These are phyloP conservation scores for Trametes cubensis DNA, from an alignment of 768 basidiomycete genomes.

Conservation along the genomic window DNA sequence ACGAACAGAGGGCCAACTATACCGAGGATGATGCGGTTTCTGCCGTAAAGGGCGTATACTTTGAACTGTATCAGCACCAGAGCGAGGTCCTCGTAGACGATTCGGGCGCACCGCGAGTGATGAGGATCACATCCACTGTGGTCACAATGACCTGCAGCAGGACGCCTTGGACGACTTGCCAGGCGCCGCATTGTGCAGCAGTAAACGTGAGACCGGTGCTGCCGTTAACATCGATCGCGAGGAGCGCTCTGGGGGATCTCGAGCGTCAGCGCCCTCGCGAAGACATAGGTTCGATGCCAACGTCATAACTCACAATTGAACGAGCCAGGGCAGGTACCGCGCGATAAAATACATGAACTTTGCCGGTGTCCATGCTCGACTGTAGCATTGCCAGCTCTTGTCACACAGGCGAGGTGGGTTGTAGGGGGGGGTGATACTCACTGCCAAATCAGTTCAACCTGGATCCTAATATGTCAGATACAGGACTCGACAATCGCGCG, in stretches of 20 bases:
- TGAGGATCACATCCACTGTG: slow-evolving; percentile 31
- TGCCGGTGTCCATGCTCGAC: slow-evolving; percentile 28
- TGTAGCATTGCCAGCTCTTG: not conserved
- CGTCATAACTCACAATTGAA: slow-evolving; percentile 25
- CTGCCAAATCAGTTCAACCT: slow-evolving; percentile 33
- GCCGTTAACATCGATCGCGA: slow-evolving; percentile 31
- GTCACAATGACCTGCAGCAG: slow-evolving; percentile 30
- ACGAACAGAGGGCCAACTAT: slow-evolving; percentile 24
- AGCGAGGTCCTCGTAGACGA: too few relatives aligned
- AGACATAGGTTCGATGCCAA: not conserved
- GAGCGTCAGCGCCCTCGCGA: not conserved
- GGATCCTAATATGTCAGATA: not conserved
- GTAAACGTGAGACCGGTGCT: slow-evolving; percentile 27
- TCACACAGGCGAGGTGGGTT: not conserved
- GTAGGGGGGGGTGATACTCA: slow-evolving; percentile 4
- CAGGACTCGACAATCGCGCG: too few relatives aligned
- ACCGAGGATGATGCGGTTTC: slow-evolving; percentile 17
- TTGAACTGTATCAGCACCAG: not conserved
- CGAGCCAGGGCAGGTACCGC: slow-evolving; percentile 29
- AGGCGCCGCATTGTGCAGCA: slow-evolving; percentile 22
- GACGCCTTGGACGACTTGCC: slow-evolving; percentile 29
- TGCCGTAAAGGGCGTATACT: slow-evolving; percentile 32
- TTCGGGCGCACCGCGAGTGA: slow-evolving; percentile 27
- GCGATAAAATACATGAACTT: slow-evolving; percentile 28
- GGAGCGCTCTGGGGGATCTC: slow-evolving; percentile 22